These are phyloP conservation scores for Exophiala phaeomuriformis DNA, from an alignment of 2,329 filamentous ascomycete genomes.

Conservation along the genomic window DNA sequence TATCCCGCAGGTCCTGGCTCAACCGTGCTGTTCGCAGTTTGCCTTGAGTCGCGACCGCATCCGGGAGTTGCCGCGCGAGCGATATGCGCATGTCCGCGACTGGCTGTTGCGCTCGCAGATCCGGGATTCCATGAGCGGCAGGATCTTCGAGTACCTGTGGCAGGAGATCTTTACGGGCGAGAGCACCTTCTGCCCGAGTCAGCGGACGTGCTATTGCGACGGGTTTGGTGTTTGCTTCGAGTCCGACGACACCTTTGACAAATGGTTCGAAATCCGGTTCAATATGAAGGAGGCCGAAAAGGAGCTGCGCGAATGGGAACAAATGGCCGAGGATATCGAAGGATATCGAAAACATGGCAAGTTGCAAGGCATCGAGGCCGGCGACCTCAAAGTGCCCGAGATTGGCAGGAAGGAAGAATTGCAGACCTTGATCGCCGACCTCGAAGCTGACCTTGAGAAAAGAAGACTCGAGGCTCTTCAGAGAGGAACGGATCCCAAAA, in stretches of 20 bases:
- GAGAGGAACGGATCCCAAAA: slow-evolving; percentile 45
- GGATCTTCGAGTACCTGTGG: slow-evolving; percentile 60
- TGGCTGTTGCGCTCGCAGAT: slow-evolving; percentile 55
- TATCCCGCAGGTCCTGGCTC: slow-evolving; percentile 46
- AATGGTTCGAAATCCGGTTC: slow-evolving; percentile 43
- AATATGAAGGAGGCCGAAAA: slow-evolving; percentile 37
- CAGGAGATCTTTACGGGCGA: slow-evolving; percentile 54
- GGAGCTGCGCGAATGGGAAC: slow-evolving; percentile 38
- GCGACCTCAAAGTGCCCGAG: slow-evolving; percentile 21
- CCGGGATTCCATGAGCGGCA: slow-evolving; percentile 49
- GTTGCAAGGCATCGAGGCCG: slow-evolving; percentile 18
- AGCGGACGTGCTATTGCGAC: slow-evolving; percentile 57
- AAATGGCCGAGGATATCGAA: slow-evolving; percentile 34
- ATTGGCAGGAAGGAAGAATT: slow-evolving; percentile 37
- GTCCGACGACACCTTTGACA: slow-evolving; percentile 41
- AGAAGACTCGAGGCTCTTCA: slow-evolving; percentile 41
- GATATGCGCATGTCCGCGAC: slow-evolving; percentile 52
- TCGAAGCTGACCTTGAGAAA: slow-evolving; percentile 38
- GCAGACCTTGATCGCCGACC: slow-evolving; percentile 38
- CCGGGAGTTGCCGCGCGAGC: slow-evolving; percentile 44
- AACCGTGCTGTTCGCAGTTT: slow-evolving; percentile 60
- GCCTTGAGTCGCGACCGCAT: slow-evolving; percentile 54
- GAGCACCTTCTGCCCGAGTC: slow-evolving; percentile 39
- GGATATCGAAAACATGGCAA: slow-evolving; percentile 23
- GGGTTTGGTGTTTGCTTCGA: slow-evolving; percentile 58